phyloP scores from a whole-genome alignment of 257 asterid species.

The Ehretia macrophylla region DNA sequence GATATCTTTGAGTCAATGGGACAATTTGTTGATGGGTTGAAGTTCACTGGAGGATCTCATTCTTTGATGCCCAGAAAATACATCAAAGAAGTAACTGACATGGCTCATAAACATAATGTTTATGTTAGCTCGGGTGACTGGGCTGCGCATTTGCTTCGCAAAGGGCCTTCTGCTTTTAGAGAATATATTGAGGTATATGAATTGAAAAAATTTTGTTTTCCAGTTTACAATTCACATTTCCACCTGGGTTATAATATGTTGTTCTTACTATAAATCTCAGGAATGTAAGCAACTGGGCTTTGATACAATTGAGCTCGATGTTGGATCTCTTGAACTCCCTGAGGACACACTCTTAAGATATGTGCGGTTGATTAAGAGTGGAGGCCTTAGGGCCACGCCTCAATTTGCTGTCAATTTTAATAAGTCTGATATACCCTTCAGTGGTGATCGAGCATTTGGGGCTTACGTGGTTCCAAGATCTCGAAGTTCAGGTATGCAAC shows the following conservation, averaged over 20 bases:
- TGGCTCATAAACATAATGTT: constrained; percentile 78
- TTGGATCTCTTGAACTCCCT: constrained; percentile 67
- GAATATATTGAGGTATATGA: constrained; percentile 58
- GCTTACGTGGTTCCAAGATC: constrained; percentile 64
- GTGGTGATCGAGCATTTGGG: constrained; percentile 66
- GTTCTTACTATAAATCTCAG: constrained; percentile 25
- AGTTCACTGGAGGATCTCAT: constrained; percentile 79
- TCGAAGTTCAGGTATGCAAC: constrained; percentile 58
- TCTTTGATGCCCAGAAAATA: constrained; percentile 58
- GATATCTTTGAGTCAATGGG: constrained; percentile 84
- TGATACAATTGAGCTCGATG: constrained; percentile 83
- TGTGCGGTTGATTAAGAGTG: constrained; percentile 77
- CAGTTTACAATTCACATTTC: not conserved
- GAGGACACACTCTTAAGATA: constrained; percentile 87
- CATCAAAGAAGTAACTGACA: constrained; percentile 58
- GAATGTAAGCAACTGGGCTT: constrained; percentile 88
- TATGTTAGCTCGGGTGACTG: constrained; percentile 82
- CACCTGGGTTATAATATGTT: not conserved
- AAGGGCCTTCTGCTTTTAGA: constrained; percentile 68
- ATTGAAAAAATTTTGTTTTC: not conserved
- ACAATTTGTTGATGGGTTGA: constrained; percentile 83
- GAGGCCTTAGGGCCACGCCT: constrained; percentile 85
- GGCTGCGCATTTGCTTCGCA: constrained; percentile 57
- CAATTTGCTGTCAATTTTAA: constrained; percentile 70
- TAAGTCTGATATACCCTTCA: constrained; percentile 67